phyloP scores from a whole-genome alignment of 2,329 filamentous ascomycete species.

The Lecanosticta acicola region DNA sequence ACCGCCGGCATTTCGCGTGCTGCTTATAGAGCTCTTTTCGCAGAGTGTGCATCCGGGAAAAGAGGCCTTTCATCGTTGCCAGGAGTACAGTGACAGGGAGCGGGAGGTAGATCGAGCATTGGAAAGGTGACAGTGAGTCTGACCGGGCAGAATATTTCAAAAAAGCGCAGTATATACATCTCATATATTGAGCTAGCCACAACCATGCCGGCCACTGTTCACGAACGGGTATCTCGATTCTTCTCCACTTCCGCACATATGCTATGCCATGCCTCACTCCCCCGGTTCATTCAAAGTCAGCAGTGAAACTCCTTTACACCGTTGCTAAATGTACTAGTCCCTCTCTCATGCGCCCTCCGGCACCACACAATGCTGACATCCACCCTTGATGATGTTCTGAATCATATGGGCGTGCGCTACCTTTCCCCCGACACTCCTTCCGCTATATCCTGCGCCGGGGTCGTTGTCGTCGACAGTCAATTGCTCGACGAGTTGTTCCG shows the following conservation, averaged over 20 bases:
- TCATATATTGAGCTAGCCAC: no score
- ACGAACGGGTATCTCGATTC: no score
- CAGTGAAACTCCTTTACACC: no score
- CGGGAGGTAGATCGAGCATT: slow-evolving; percentile 22
- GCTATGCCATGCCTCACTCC: no score
- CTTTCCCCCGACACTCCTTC: slow-evolving; percentile 72
- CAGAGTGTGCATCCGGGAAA: slow-evolving; percentile 18
- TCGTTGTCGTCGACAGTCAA: slow-evolving; percentile 47
- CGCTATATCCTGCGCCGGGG: slow-evolving; percentile 29
- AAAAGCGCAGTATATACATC: slow-evolving; percentile 23
- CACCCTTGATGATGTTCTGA: slow-evolving; percentile 50
- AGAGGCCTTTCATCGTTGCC: slow-evolving; percentile 26
- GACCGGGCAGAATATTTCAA: no score
- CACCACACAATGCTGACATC: slow-evolving; percentile 18
- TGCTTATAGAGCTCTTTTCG: slow-evolving; percentile 24
- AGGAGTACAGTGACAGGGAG: slow-evolving; percentile 23
- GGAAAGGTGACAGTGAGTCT: slow-evolving; percentile 29
- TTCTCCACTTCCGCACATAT: no score
- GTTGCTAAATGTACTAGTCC: no score
- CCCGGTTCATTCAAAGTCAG: no score
- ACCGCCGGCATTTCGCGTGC: slow-evolving; percentile 22
- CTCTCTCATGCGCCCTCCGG: slow-evolving; percentile 12
- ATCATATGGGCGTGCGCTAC: slow-evolving; percentile 79
- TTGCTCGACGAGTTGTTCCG: slow-evolving; percentile 31
- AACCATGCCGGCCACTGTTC: no score